Conservation (phyloP, 1,284 basidiomycete genomes). For the Marasmius sp. region DNA sequence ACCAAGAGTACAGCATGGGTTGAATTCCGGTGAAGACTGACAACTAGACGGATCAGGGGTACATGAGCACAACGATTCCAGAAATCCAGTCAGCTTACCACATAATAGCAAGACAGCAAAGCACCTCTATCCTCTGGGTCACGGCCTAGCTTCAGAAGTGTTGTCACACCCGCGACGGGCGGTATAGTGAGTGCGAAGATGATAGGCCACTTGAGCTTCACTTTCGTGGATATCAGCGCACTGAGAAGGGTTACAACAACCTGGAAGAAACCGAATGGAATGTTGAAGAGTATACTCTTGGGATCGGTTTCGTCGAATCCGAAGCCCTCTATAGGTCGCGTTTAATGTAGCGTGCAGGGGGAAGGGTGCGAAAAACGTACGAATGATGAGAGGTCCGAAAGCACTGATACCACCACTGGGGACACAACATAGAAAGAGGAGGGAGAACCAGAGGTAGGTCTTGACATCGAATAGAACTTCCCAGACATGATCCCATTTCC, state of each 20-base stretch:
- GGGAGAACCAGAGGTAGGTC: slow-evolving; percentile 43
- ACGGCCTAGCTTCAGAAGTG: slow-evolving; percentile 33
- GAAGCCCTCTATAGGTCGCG: slow-evolving; percentile 26
- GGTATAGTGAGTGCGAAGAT: slow-evolving; percentile 40
- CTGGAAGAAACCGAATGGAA: slow-evolving; percentile 49
- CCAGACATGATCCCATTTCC: slow-evolving; percentile 45
- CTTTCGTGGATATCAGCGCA: slow-evolving; percentile 42
- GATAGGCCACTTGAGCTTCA: slow-evolving; percentile 51
- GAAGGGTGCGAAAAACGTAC: slow-evolving; percentile 14
- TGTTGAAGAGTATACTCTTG: slow-evolving; percentile 45
- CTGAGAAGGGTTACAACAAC: slow-evolving; percentile 38
- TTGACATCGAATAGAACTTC: slow-evolving; percentile 43
- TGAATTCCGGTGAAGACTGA: slow-evolving; percentile 12
- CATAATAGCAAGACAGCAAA: slow-evolving; percentile 42
- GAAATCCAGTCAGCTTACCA: slow-evolving; percentile 34
- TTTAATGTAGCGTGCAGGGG: not conserved
- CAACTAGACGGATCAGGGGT: not conserved
- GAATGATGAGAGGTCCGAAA: slow-evolving; percentile 45
- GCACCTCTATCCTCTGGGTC: slow-evolving; percentile 27
- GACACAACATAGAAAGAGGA: slow-evolving; percentile 42
- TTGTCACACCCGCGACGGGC: slow-evolving; percentile 38
- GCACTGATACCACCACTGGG: slow-evolving; percentile 40
- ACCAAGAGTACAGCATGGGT: slow-evolving; percentile 44
- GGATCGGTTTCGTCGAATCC: slow-evolving; percentile 32
- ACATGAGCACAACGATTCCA: slow-evolving; percentile 21